Base-by-base conservation (phyloP, 192 early-diverging fungal species). In the Cetraspora pellucida region DNA sequence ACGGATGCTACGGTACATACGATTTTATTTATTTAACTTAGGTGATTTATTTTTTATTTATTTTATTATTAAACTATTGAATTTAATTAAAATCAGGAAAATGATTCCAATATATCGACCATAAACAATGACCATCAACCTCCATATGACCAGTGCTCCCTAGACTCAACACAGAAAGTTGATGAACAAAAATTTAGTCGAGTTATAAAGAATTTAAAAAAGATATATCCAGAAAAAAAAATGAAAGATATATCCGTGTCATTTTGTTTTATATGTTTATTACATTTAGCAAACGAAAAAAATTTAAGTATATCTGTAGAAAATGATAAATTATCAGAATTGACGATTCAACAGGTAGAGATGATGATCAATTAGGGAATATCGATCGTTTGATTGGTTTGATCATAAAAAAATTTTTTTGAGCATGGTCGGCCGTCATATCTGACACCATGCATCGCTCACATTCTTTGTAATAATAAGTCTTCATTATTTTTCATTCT, bases 211-310 rank as follows among this genome's bases (percentile, higher is more conserved):
- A 84, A 85, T 21, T 86, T 99, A 21, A 90, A 89, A 80, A 86
- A 85, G 59, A 77, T 91, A 57, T 99, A 99, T 78, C 82, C 92
- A 54, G 86, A 85, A 31, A 88, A 95, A 60, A 90, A 88, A 72
- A 86, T 95, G 72, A 87, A 90, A 72, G 97, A 99, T 58, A 96
- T 99, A 73, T 97, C 96, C 3, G 90, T 96, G n/a, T 90, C 95
- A 31, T 99, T 94, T 78, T 97, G 96, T 82, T 99, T 99, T 81
- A 98, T 99, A 74, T 97, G 96, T 76, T 81, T 99, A 64, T 82
- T 99, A 76, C 97, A 99, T 88, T 80, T 99, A 77, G 96, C 96
- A 44, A 97, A 99, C 79, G 97, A 98, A 81, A 90, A 95, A 78
- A 90, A 91, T 68, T 82, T 98, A 77, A 73, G 77, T 28, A 91